Conservation (phyloP, 768 basidiomycete species). For the Rhodotorula toruloides region DNA sequence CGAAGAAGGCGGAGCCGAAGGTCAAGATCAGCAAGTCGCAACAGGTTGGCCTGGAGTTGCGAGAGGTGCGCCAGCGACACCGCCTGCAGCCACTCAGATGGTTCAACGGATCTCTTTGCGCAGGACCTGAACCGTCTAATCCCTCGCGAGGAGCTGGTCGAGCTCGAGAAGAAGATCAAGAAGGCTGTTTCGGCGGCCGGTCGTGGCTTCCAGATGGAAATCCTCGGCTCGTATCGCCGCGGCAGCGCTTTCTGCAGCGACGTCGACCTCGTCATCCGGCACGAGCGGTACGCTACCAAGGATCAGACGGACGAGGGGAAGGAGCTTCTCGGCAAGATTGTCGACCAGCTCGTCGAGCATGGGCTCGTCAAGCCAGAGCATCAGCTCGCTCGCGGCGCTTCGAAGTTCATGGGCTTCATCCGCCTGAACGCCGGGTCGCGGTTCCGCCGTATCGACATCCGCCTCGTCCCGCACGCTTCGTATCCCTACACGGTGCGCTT, state of each 20-base stretch:
- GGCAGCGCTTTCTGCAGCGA: constrained; percentile 31
- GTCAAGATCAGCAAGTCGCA: constrained; percentile 31
- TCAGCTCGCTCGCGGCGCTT: constrained; percentile 19
- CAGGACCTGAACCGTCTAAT: constrained; percentile 36
- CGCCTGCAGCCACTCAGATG: neutral
- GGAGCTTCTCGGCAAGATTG: constrained; percentile 18
- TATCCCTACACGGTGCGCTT: constrained; percentile 36
- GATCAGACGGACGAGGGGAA: constrained; percentile 23
- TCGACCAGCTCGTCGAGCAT: constrained; percentile 6
- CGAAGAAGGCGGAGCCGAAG: neutral
- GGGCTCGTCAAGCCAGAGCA: constrained; percentile 22
- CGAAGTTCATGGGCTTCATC: constrained; percentile 27
- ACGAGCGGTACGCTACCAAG: constrained; percentile 17
- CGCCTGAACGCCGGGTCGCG: constrained; percentile 2
- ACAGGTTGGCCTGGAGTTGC: constrained; percentile 28
- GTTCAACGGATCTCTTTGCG: neutral
- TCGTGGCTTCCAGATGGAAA: constrained; percentile 32
- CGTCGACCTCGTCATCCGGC: constrained; percentile 35
- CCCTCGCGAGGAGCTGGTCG: constrained; percentile 31
- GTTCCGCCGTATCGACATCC: constrained; percentile 35
- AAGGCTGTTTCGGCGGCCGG: constrained; percentile 14
- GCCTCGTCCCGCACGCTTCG: constrained; percentile 18
- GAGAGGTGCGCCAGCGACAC: constrained; percentile 9
- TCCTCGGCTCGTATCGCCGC: constrained; percentile 35
- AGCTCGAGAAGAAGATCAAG: constrained; percentile 12